phyloP scores from a whole-genome alignment of 2,329 filamentous ascomycete species.

The Botryosphaeria dothidea region DNA sequence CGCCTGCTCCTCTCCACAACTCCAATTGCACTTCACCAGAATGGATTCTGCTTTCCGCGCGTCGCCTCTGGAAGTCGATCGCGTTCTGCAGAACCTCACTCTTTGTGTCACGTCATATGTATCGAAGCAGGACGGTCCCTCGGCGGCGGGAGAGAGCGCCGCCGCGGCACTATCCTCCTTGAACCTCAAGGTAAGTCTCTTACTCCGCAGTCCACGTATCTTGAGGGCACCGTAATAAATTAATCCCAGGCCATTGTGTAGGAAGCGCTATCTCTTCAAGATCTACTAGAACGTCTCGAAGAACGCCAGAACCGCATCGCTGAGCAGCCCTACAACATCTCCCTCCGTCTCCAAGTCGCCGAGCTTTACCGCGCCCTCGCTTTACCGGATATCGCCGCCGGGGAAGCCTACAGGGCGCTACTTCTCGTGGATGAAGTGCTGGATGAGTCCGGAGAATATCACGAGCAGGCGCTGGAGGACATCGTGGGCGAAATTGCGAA shows the following conservation, averaged over 20 bases:
- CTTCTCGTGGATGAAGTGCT: constrained; percentile 78
- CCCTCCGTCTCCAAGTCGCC: constrained; percentile 61
- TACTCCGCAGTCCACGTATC: not conserved
- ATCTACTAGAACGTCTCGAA: not conserved
- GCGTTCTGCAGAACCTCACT: not conserved
- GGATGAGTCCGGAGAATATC: constrained; percentile 81
- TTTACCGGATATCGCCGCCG: constrained; percentile 86
- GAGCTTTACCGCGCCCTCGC: constrained; percentile 70
- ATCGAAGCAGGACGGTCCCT: not conserved
- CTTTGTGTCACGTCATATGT: not conserved
- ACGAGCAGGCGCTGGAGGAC: constrained; percentile 64
- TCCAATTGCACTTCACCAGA: not conserved
- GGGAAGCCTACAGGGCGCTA: constrained; percentile 89
- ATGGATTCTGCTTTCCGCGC: constrained; percentile 3
- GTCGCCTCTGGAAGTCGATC: not conserved
- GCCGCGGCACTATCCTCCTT: not conserved
- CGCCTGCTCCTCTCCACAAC: not conserved
- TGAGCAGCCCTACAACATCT: constrained; percentile 40
- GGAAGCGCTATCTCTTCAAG: not conserved
- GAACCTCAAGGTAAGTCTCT: constrained; percentile 1
- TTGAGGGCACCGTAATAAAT: constrained; percentile 14
- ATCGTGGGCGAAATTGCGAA: constrained; percentile 32
- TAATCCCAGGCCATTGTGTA: constrained; percentile 5
- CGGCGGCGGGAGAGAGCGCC: not conserved
- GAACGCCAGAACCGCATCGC: not conserved